Percentiles rank a stretch among this genome's conserved stretches.
Conservation (phyloP, 2,329 filamentous ascomycete species). For the Furcasterigmium furcatum region DNA sequence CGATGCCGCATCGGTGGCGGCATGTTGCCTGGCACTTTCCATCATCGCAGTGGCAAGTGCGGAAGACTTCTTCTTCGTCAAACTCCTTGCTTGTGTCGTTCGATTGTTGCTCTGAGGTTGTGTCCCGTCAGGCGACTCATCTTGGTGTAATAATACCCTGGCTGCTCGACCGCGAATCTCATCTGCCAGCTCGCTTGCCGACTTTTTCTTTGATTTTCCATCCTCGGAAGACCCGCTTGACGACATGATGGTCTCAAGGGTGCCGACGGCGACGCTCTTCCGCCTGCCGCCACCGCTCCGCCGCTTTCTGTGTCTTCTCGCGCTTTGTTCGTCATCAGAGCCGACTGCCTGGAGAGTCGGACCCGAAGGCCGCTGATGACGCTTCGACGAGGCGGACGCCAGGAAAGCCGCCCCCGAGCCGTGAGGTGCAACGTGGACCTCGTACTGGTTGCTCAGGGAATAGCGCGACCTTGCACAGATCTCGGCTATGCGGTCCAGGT, state of each 20-base stretch:
- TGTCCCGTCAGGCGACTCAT: slow-evolving; percentile 17
- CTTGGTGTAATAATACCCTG: too few relatives aligned
- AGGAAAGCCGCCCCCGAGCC: slow-evolving; percentile 52
- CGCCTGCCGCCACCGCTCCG: slow-evolving; percentile 35
- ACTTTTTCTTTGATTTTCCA: slow-evolving; percentile 51
- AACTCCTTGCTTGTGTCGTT: background rate
- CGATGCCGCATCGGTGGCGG: slow-evolving; percentile 19
- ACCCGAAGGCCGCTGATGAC: slow-evolving; percentile 31
- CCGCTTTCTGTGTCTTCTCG: slow-evolving; percentile 33
- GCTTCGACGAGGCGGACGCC: slow-evolving; percentile 20
- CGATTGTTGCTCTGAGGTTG: slow-evolving; percentile 16
- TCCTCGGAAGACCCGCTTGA: slow-evolving; percentile 63
- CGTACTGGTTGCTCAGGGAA: slow-evolving; percentile 64
- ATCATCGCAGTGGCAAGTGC: slow-evolving; percentile 38
- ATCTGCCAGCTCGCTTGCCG: slow-evolving; percentile 52
- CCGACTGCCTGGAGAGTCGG: slow-evolving; percentile 56
- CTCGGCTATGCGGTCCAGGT: slow-evolving; percentile 63
- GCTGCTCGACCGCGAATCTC: slow-evolving; percentile 48
- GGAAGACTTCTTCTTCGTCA: slow-evolving; percentile 10
- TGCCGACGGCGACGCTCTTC: slow-evolving; percentile 56
- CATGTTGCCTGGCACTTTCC: slow-evolving; percentile 27
- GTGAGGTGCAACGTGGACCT: slow-evolving; percentile 61
- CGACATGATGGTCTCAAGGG: slow-evolving; percentile 64
- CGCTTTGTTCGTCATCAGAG: slow-evolving; percentile 51
- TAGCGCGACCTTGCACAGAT: slow-evolving; percentile 64